Percentiles rank a stretch among this genome's conserved stretches.
phyloP scores from a whole-genome alignment of 2,329 filamentous ascomycete species.

The Penicillium sp. region DNA sequence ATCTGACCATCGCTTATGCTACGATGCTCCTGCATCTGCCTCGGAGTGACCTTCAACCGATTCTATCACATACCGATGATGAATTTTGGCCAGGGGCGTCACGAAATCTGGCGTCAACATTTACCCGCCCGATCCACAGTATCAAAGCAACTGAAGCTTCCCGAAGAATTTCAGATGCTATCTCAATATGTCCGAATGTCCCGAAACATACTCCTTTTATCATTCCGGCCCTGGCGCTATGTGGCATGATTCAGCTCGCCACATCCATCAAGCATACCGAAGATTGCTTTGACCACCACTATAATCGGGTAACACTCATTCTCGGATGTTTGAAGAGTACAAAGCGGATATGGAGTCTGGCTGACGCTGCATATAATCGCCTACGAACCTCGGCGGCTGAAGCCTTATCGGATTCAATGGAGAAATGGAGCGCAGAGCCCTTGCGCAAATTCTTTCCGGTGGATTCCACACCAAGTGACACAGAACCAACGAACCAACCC shows the following conservation, averaged over 20 bases:
- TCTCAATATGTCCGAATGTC: constrained; percentile 34
- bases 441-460: constrained; percentile 23
- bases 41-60: constrained; percentile 61
- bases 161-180: constrained; percentile 31
- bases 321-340: constrained; percentile 36
- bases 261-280: constrained; percentile 33
- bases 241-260: constrained; percentile 37
- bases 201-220: constrained; percentile 34
- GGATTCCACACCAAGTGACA: constrained; percentile 18
- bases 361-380: constrained; percentile 28
- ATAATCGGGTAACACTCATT: constrained; percentile 37
- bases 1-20: constrained; percentile 42
- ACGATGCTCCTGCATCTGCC: constrained; percentile 73
- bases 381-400: constrained; percentile 31
- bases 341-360: constrained; percentile 32
- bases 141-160: constrained; percentile 39
- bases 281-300: constrained; percentile 41
- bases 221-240: constrained; percentile 30
- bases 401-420: constrained; percentile 28
- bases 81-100: constrained; percentile 28
- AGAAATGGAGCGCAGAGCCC: constrained; percentile 28
- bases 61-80: constrained; percentile 25
- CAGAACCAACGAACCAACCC: constrained; percentile 16
- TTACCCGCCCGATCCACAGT: constrained; percentile 34
- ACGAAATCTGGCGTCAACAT: constrained; percentile 30